Conservation (phyloP, 2,329 filamentous ascomycete genomes). For the Aspergillus texensis region DNA sequence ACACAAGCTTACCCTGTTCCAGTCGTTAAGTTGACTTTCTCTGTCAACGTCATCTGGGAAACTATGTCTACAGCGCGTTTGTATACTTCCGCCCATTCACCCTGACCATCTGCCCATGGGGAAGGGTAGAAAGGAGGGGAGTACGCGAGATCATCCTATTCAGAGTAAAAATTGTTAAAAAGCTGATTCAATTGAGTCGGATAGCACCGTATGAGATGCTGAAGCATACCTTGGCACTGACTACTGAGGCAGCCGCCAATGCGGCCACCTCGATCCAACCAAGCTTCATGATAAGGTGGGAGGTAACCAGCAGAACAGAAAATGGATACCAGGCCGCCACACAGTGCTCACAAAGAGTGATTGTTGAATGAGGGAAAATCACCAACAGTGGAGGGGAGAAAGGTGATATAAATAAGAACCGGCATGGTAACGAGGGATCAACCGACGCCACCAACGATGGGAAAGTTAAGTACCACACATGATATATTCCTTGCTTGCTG, state of each 20-base stretch:
- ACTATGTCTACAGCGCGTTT: constrained; percentile 76
- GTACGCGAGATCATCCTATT: constrained; percentile 34
- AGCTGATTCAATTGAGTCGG: neutral
- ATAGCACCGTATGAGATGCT: neutral
- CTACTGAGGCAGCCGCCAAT: constrained; percentile 35
- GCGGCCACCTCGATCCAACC: constrained; percentile 37
- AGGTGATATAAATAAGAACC: constrained; percentile 9
- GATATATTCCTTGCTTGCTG: neutral
- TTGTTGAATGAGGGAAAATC: neutral
- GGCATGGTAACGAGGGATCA: neutral
- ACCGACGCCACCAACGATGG: constrained; percentile 7
- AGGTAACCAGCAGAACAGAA: constrained; percentile 5
- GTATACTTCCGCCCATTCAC: constrained; percentile 76
- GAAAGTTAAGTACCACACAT: neutral
- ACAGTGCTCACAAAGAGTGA: neutral
- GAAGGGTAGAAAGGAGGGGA: constrained; percentile 78
- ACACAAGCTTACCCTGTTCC: constrained; percentile 70
- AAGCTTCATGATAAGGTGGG: constrained; percentile 36
- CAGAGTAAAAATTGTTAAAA: neutral
- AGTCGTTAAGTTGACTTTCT: constrained; percentile 95
- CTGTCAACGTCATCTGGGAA: constrained; percentile 75
- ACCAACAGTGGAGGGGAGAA: constrained; percentile 2
- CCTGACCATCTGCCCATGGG: constrained; percentile 78
- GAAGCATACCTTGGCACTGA: constrained; percentile 34
- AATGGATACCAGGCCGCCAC: constrained; percentile 1